A percentile compares a stretch with the other conserved stretches of the same genome.
phyloP scores from a whole-genome alignment of 192 early-diverging fungal genomes.

The Entomortierella chlamydospora region DNA sequence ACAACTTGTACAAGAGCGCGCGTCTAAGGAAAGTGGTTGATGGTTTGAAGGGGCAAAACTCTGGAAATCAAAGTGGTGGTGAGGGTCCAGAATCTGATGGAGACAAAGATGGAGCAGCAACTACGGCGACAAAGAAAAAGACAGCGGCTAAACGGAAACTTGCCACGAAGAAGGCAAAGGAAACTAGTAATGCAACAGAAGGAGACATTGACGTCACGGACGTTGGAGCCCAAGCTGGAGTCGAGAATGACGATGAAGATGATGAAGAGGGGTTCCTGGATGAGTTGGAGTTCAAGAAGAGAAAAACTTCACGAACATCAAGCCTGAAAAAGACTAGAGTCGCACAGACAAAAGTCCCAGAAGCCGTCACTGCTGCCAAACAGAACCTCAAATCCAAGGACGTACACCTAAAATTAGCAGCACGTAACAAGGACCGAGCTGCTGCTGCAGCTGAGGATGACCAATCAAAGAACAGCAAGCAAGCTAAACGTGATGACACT shows the following conservation, averaged over 20 bases:
- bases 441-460: constrained; percentile 7
- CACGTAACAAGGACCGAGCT: constrained; percentile 8
- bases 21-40: constrained; percentile 58
- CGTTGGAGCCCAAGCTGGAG: not conserved
- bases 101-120: not conserved
- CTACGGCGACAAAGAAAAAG: not conserved
- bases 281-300: constrained; percentile 14
- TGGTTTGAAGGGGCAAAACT: constrained; percentile 37
- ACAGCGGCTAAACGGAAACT: constrained; percentile 10
- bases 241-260: constrained; percentile 1
- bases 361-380: constrained; percentile 41
- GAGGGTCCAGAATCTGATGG: constrained; percentile 1
- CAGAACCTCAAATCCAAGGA: constrained; percentile 33
- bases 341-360: constrained; percentile 28
- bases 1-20: constrained; percentile 53
- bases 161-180: not conserved
- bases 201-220: not conserved
- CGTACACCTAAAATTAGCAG: constrained; percentile 17
- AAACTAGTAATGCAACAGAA: not conserved
- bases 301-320: not conserved
- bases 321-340: not conserved
- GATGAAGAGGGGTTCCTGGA: constrained; percentile 24
- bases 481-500: not conserved
- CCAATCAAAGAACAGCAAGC: not conserved
- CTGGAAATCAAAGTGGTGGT: not conserved